Base-by-base conservation (phyloP, 1,284 basidiomycete species). In the Heterobasidion occidentale region DNA sequence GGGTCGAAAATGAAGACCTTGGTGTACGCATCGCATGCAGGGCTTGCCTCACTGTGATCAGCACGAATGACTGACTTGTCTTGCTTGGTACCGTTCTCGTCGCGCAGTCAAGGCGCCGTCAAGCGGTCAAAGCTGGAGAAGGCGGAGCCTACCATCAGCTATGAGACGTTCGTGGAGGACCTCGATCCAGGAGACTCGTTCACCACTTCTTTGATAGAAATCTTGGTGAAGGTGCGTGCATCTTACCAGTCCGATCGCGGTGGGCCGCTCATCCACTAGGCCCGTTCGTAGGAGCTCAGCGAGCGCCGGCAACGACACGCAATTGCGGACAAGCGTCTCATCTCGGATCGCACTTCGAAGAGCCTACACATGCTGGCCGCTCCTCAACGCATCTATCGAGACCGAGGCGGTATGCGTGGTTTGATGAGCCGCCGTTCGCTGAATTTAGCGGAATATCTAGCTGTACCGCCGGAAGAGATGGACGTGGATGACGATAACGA, bases 151-250 rank as follows among this genome's bases (percentile, higher is more conserved):
- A 67, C 71, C 19, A 86, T 88, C 58, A 81, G 74, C 46, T 90
- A 87, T 64, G 83, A 88, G 64, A 68, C 76, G 15, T 90, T 90
- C 61, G 81, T 88, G 34, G 78, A 84, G 61, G 82, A 86, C 36
- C 72, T 90, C 46, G 84, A 88, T 64, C 77, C 77, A 34, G 86
- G 86, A 19, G 88, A 90, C 66, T 80, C 84, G 1, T 89, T 90
- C 68, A 88, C 87, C 0, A 77, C 84, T 3, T 80, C 83, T 1
- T 64, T 89, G 46, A 69, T 88, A 55, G 87, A 89, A 59, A 77
- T 86, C 42, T 74, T 90, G 48, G 86, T 90, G 64, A 87, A 83
- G 72, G 87, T 88, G 63, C 66, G 81, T 60, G 6, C 27, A 15
- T 36, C 55, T 35, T 56, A 9, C 33, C 46, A 46, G 17, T 56